Evolutionary conservation across 1,284 basidiomycete species (phyloP).

Genomic region (Tilletia walkeri): DNA sequence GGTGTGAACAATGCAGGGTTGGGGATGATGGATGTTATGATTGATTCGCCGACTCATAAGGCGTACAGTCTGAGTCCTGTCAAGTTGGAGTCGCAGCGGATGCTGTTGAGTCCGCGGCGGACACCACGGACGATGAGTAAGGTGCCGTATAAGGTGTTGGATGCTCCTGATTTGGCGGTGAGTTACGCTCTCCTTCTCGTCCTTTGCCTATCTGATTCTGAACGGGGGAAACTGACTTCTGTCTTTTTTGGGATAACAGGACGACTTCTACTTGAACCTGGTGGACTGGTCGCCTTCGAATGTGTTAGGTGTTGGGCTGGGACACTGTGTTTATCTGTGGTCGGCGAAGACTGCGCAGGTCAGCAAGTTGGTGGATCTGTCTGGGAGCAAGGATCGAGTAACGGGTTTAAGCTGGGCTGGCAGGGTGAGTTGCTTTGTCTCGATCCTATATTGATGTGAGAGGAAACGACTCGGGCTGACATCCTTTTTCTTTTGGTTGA

Average conservation of each 20-base stretch:
- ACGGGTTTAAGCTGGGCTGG: slow-evolving; percentile 71
- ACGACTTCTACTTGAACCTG: slow-evolving; percentile 97
- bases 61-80: slow-evolving; percentile 89
- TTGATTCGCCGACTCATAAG: slow-evolving; percentile 68
- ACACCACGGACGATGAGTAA: slow-evolving; percentile 81
- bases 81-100: slow-evolving; percentile 73
- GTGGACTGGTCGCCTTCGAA: slow-evolving; percentile 97
- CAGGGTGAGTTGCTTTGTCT: slow-evolving; percentile 61
- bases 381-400: slow-evolving; percentile 50
- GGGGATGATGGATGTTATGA: slow-evolving; percentile 25
- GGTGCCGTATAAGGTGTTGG: slow-evolving; percentile 94
- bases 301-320: slow-evolving; percentile 87
- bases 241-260: slow-evolving; percentile 54
- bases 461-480: slow-evolving; percentile 18
- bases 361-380: slow-evolving; percentile 83
- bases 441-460: slow-evolving; percentile 15
- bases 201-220: not conserved
- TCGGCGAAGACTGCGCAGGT: slow-evolving; percentile 88
- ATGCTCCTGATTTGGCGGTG: slow-evolving; percentile 79
- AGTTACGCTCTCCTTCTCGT: slow-evolving; percentile 9
- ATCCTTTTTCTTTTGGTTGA: not conserved
- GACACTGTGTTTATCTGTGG: slow-evolving; percentile 92
- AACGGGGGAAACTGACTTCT: not conserved
- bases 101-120: slow-evolving; percentile 82
- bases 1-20: not conserved